Percentiles rank a stretch among this genome's conserved stretches.
Evolutionary conservation across 352 stramenopile species (phyloP).

Genomic region (Pythium volutum): DNA sequence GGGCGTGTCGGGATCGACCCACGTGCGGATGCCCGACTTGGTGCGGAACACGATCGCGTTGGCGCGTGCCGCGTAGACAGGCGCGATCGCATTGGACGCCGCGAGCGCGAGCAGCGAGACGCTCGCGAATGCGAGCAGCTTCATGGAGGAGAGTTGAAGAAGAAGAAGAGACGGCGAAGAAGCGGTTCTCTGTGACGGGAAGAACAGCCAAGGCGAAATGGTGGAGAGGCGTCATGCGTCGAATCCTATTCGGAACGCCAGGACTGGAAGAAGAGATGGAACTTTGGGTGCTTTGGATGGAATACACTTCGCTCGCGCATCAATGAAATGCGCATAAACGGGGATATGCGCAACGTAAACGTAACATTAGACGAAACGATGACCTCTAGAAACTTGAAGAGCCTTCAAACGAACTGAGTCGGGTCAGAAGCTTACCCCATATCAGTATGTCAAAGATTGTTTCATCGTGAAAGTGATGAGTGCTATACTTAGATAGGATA

Average conservation of each 20-base stretch:
- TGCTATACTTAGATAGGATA: not conserved
- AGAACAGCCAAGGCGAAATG: no score
- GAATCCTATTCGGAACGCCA: no score
- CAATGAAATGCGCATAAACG: no score
- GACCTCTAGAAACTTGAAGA: no score
- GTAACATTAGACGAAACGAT: not conserved
- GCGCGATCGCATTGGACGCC: not conserved
- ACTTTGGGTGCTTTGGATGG: no score
- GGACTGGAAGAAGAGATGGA: no score
- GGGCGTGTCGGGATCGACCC: constrained; percentile 62
- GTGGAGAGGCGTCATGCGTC: no score
- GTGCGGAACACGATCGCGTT: constrained; percentile 32
- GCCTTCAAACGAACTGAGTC: no score
- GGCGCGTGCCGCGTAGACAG: constrained; percentile 16
- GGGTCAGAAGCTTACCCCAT: no score
- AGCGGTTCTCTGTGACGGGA: not conserved
- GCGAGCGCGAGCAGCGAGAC: not conserved
- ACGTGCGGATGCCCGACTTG: constrained; percentile 53
- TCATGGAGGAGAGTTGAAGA: constrained; percentile 36
- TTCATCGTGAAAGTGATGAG: no score
- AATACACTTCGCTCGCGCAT: no score
- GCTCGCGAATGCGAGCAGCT: not conserved
- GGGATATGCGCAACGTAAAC: not conserved
- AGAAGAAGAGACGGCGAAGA: constrained; percentile 16
- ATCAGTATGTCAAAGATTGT: no score